These are phyloP conservation scores for Psidium friedrichsthalianum DNA, from an alignment of 345 rosid species.

Conservation along the genomic window DNA sequence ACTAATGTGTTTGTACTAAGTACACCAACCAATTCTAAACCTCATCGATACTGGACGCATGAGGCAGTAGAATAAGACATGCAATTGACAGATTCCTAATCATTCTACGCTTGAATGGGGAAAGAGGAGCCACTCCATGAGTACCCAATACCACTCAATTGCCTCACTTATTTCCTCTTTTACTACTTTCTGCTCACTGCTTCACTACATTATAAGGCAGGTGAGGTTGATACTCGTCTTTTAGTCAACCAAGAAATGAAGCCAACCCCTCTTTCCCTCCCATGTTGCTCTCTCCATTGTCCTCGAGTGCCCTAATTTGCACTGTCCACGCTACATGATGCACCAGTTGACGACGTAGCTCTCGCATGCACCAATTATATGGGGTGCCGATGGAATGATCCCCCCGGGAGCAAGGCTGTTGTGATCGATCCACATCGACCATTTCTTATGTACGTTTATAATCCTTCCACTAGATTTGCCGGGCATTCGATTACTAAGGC, in stretches of 20 bases:
- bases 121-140: not conserved
- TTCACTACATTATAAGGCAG: not conserved
- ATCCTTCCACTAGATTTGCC: not conserved
- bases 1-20: not conserved
- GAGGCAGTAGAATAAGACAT: not conserved
- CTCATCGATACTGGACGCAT: not conserved
- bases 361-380: not conserved
- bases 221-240: not conserved
- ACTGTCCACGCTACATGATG: not conserved
- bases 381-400: not conserved
- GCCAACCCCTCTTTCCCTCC: not conserved
- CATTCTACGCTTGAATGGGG: not conserved
- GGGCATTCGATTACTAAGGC: not conserved
- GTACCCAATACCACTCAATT: not conserved
- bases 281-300: not conserved
- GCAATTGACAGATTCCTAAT: not conserved
- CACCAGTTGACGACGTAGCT: not conserved
- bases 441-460: not conserved
- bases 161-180: not conserved
- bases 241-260: constrained; percentile 6
- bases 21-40: not conserved
- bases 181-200: not conserved
- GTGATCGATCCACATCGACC: not conserved
- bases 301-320: not conserved
- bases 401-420: not conserved